A percentile compares a stretch with the other conserved stretches of the same genome.
These are phyloP conservation scores for Epichloe aotearoae DNA, from an alignment of 2,329 filamentous ascomycete species.

Conservation along the genomic window DNA sequence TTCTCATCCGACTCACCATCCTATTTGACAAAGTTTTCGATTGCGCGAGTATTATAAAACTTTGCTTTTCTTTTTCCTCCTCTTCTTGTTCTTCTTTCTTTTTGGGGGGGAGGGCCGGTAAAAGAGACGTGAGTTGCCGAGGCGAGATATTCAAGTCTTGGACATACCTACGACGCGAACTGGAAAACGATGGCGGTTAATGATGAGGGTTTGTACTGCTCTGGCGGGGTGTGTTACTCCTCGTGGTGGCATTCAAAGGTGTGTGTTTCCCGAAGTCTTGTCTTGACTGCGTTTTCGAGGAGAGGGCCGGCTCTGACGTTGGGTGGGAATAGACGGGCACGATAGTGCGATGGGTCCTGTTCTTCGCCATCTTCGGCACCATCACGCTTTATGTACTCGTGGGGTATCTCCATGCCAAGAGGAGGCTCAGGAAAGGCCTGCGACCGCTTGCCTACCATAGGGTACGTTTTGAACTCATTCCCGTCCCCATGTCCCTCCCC, in stretches of 20 bases:
- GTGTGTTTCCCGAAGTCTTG: conserved; percentile 4
- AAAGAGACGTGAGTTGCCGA: background rate
- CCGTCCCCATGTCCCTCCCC: background rate
- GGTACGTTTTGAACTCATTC: conserved; percentile 26
- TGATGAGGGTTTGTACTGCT: background rate
- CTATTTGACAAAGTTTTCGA: too few relatives aligned
- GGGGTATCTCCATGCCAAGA: conserved; percentile 58
- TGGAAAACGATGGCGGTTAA: background rate
- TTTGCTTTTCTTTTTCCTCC: rapidly evolving
- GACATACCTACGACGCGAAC: background rate
- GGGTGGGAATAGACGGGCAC: conserved; percentile 37
- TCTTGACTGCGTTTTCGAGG: background rate
- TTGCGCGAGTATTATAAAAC: too few relatives aligned
- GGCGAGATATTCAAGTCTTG: too few relatives aligned
- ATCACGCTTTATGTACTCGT: conserved; percentile 50
- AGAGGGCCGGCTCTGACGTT: background rate
- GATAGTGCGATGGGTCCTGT: conserved; percentile 59
- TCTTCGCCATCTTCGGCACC: conserved; percentile 45
- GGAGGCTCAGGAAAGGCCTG: conserved; percentile 50
- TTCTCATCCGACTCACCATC: too few relatives aligned
- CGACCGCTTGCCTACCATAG: conserved; percentile 57
- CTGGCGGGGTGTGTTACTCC: conserved; percentile 5
- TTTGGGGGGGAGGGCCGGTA: background rate
- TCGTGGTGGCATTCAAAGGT: conserved; percentile 20
- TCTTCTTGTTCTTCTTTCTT: background rate